These are phyloP conservation scores for Apophysomyces elegans DNA, from an alignment of 371 early-diverging fungal genomes.

Conservation along the genomic window DNA sequence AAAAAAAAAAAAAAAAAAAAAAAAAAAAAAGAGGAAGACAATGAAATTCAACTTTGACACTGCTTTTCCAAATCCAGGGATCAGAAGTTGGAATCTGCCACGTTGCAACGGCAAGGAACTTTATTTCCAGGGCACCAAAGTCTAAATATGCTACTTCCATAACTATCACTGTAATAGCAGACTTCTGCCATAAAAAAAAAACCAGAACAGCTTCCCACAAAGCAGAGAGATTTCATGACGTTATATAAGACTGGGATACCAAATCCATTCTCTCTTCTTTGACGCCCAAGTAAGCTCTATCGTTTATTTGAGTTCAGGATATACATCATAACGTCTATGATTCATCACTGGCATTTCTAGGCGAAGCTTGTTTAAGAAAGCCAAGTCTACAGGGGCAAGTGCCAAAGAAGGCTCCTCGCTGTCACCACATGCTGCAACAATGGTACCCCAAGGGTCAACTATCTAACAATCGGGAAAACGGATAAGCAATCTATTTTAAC, in stretches of 20 bases:
- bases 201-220: no score
- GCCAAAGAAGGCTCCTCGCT: constrained; percentile 53
- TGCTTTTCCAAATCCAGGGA: no score
- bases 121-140: no score
- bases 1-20: no score
- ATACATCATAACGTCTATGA: constrained; percentile 74
- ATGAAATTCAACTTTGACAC: no score
- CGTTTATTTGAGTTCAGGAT: constrained; percentile 28
- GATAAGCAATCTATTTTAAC: background rate
- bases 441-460: constrained; percentile 55
- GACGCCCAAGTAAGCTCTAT: background rate
- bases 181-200: no score
- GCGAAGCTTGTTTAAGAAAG: constrained; percentile 62
- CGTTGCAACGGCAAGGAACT: no score
- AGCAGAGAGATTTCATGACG: background rate
- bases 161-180: no score
- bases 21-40: no score
- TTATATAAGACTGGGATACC: background rate
- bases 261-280: background rate
- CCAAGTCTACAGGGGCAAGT: constrained; percentile 68
- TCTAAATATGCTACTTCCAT: no score
- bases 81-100: no score
- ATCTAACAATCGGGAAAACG: constrained; percentile 29
- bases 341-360: constrained; percentile 75
- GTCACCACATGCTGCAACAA: constrained; percentile 69